These are phyloP conservation scores for Xerocomus alliaceus DNA, from an alignment of 1,284 basidiomycete species.

Conservation along the genomic window DNA sequence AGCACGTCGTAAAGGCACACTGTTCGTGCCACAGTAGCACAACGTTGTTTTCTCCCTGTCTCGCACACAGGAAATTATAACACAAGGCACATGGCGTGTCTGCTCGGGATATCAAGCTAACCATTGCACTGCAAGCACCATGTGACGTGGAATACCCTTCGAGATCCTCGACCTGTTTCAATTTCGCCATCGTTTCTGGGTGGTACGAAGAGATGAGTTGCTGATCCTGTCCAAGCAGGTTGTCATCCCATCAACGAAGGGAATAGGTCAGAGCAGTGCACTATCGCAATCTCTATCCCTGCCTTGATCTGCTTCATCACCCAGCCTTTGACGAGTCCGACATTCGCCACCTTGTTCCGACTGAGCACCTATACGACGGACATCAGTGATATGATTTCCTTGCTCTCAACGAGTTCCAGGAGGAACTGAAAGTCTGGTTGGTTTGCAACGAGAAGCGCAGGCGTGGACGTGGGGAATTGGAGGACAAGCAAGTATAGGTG, in stretches of 20 bases:
- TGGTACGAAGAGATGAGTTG: slow-evolving; percentile 87
- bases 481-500: slow-evolving; percentile 90
- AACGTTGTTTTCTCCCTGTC: too few species aligned
- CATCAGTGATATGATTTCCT: slow-evolving; percentile 85
- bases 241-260: neutral
- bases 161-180: slow-evolving; percentile 83
- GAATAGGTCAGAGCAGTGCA: slow-evolving; percentile 47
- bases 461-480: slow-evolving; percentile 84
- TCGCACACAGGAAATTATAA: too few species aligned
- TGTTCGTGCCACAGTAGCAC: too few species aligned
- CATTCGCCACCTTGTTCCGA: slow-evolving; percentile 84
- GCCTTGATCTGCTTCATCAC: slow-evolving; percentile 78
- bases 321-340: slow-evolving; percentile 92
- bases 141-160: slow-evolving; percentile 92
- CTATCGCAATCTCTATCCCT: slow-evolving; percentile 78
- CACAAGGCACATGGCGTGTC: slow-evolving; percentile 99
- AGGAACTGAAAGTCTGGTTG: slow-evolving; percentile 73
- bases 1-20: too few species aligned
- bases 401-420: slow-evolving; percentile 78
- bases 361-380: slow-evolving; percentile 89
- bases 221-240: slow-evolving; percentile 72
- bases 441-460: slow-evolving; percentile 73
- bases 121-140: slow-evolving; percentile 88
- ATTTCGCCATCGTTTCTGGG: slow-evolving; percentile 80
- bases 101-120: slow-evolving; percentile 88